Evolutionary conservation across 768 basidiomycete genomes (phyloP).

Genomic region (Tubosaeta sp.): DNA sequence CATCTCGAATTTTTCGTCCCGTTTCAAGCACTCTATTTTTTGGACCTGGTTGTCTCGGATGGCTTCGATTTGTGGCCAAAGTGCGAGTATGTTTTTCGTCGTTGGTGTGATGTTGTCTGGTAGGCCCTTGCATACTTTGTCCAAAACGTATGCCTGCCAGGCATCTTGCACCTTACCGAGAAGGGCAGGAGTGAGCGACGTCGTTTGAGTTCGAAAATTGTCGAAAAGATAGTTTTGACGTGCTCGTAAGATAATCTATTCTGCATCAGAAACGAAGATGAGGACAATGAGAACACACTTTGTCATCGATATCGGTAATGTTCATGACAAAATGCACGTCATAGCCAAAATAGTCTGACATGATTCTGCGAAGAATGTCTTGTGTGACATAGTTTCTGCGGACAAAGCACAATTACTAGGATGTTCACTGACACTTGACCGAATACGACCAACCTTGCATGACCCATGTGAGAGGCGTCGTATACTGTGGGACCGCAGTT

Average conservation of each 20-base stretch:
- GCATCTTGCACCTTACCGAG: conserved; percentile 53
- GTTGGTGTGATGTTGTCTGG: conserved; percentile 44
- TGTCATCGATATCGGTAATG: conserved; percentile 98
- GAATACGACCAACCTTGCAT: conserved; percentile 66
- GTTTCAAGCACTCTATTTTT: conserved; percentile 66
- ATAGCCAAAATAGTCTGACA: conserved; percentile 95
- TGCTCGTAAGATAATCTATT: conserved; percentile 88
- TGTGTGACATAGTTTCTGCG: conserved; percentile 72
- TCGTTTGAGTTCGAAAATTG: conserved; percentile 52
- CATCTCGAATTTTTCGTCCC: conserved; percentile 93
- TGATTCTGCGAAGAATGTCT: conserved; percentile 51
- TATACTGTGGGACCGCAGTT: conserved; percentile 99
- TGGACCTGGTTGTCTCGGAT: conserved; percentile 53
- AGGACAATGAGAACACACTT: conserved; percentile 48
- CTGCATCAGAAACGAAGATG: conserved; percentile 3
- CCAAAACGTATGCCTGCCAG: conserved; percentile 61
- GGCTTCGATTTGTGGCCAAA: conserved; percentile 54
- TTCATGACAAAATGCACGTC: conserved; percentile 99
- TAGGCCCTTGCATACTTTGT: conserved; percentile 63
- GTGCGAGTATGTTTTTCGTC: conserved; percentile 44
- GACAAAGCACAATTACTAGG: not conserved
- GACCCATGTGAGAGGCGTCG: conserved; percentile 97
- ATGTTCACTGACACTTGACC: not conserved
- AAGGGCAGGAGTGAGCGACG: conserved; percentile 52
- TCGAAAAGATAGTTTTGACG: conserved; percentile 74